phyloP scores from a whole-genome alignment of 2,329 filamentous ascomycete species.

The Colletotrichum simmondsii region DNA sequence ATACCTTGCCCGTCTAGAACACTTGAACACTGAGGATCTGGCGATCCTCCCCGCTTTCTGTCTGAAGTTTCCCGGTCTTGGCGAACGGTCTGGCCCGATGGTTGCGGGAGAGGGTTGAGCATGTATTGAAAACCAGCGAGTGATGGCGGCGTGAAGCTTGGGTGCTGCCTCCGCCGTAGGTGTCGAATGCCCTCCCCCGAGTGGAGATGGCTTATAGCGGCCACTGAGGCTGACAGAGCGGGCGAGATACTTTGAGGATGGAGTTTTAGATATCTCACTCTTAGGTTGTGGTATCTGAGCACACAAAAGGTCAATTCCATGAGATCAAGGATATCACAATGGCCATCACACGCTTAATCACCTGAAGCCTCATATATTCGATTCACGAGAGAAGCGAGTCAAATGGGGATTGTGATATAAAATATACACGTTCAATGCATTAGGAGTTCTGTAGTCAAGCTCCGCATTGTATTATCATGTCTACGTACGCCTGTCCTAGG shows the following conservation, averaged over 20 bases:
- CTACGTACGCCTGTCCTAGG: conserved; percentile 23
- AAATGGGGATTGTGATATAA: not conserved
- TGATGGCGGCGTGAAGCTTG: not conserved
- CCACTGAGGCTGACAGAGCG: not conserved
- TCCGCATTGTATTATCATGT: conserved; percentile 8
- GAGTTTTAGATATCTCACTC: not conserved
- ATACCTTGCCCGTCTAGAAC: not conserved
- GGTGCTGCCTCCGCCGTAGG: not conserved
- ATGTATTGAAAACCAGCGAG: not conserved
- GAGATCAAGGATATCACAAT: not conserved
- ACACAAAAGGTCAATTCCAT: not conserved
- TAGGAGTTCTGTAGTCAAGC: not conserved
- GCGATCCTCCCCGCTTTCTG: not conserved
- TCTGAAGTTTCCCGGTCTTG: not conserved
- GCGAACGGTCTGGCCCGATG: not conserved
- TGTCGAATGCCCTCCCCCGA: not conserved
- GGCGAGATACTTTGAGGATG: not conserved
- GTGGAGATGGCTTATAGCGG: not conserved
- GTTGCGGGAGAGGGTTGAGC: not conserved
- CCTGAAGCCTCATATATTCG: not conserved
- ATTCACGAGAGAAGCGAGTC: not conserved
- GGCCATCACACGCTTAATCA: too few species aligned
- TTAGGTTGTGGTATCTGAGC: not conserved
- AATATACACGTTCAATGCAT: too few species aligned
- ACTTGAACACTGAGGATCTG: not conserved